Conservation (phyloP, 2,329 filamentous ascomycete genomes). For the Hypoxylon sp. region DNA sequence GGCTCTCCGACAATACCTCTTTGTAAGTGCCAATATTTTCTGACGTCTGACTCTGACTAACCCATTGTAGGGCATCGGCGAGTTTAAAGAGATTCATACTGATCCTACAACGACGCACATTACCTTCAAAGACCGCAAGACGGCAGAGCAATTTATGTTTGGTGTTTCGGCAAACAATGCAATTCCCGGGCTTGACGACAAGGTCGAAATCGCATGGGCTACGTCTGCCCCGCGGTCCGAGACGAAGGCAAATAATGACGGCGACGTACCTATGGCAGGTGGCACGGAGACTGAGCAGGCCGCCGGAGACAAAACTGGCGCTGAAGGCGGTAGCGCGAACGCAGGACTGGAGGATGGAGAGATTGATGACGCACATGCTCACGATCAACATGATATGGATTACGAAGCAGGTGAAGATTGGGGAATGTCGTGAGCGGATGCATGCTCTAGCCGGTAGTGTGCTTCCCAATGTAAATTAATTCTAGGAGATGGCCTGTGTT, state of each 20-base stretch:
- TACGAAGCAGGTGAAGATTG: slow-evolving; percentile 53
- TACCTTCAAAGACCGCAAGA: slow-evolving; percentile 76
- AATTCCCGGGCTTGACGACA: slow-evolving; percentile 73
- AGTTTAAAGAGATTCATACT: slow-evolving; percentile 71
- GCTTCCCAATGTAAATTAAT: slow-evolving; percentile 2
- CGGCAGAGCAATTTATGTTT: slow-evolving; percentile 79
- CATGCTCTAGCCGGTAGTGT: not conserved
- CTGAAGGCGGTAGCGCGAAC: slow-evolving; percentile 36
- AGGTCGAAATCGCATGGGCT: slow-evolving; percentile 77
- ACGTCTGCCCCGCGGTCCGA: slow-evolving; percentile 50
- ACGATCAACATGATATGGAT: slow-evolving; percentile 55
- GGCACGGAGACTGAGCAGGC: slow-evolving; percentile 47
- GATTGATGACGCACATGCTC: slow-evolving; percentile 42
- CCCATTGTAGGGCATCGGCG: slow-evolving; percentile 68
- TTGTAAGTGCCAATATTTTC: slow-evolving; percentile 65
- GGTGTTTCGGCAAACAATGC: slow-evolving; percentile 64
- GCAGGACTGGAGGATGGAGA: slow-evolving; percentile 51
- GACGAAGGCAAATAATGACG: slow-evolving; percentile 35
- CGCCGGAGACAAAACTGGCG: slow-evolving; percentile 42
- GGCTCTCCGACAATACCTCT: slow-evolving; percentile 77
- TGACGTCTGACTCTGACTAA: slow-evolving; percentile 47
- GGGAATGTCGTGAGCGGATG: slow-evolving; percentile 43
- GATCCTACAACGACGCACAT: slow-evolving; percentile 66
- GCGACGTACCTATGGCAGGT: slow-evolving; percentile 43
- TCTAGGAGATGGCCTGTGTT: not conserved